Evolutionary conservation across 441 rosid species (phyloP).

Genomic region (Kokia cookei): DNA sequence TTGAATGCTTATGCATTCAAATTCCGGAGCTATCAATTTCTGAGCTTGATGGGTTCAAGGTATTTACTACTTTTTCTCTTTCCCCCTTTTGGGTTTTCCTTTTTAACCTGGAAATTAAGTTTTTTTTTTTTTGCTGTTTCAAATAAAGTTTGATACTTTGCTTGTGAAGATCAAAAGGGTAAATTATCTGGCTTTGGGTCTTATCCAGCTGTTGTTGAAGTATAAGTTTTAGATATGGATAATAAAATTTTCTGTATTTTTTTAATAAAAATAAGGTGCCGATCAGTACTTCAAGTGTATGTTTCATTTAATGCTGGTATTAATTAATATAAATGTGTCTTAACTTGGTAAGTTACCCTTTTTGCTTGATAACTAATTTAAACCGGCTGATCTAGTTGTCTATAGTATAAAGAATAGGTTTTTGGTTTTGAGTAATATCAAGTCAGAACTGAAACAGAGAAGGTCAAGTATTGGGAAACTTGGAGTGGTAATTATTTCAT

Average conservation of each 20-base stretch:
- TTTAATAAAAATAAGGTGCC: neutral
- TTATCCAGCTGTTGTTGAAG: neutral
- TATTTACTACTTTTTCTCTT: conserved; percentile 4
- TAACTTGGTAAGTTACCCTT: neutral
- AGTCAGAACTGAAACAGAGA: neutral
- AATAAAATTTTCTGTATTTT: neutral
- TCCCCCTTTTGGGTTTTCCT: conserved; percentile 1
- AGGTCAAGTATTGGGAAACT: neutral
- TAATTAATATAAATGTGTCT: neutral
- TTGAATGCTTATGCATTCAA: conserved; percentile 10
- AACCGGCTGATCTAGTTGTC: neutral
- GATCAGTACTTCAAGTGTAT: neutral
- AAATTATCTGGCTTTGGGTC: conserved; percentile 1
- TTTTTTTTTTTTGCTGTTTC: neutral
- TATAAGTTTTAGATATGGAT: neutral
- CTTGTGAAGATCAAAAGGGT: neutral
- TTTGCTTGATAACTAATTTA: neutral
- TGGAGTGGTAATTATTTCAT: neutral
- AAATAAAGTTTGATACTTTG: neutral
- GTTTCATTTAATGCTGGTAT: neutral
- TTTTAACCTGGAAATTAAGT: neutral
- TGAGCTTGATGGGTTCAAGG: conserved; percentile 32
- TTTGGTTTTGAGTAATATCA: neutral
- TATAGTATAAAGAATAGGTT: neutral
- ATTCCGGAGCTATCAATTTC: conserved; percentile 11